A percentile compares a stretch with the other conserved stretches of the same genome.
phyloP scores from a whole-genome alignment of 192 early-diverging fungal species.

The Coemansia sp. region DNA sequence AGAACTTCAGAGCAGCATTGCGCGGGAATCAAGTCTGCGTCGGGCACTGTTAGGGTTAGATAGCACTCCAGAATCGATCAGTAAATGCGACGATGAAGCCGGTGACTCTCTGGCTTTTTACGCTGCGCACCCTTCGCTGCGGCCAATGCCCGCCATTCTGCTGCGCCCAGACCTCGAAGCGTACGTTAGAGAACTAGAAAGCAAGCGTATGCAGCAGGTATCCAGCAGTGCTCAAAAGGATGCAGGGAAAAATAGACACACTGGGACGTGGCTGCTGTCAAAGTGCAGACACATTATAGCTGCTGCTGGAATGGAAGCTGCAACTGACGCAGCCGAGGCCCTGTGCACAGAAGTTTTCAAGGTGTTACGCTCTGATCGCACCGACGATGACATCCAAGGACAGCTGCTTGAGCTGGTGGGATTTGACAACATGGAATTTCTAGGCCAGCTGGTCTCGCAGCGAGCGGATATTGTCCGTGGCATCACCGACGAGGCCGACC shows the following conservation, averaged over 20 bases:
- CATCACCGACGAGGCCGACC: conserved; percentile 35
- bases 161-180: conserved; percentile 26
- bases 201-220: conserved; percentile 4
- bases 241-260: conserved; percentile 1
- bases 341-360: conserved; percentile 36
- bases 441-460: conserved; percentile 32
- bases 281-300: conserved; percentile 18
- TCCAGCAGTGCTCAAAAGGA: neutral
- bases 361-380: conserved; percentile 29
- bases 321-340: conserved; percentile 21
- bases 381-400: conserved; percentile 46
- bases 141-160: conserved; percentile 36
- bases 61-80: neutral
- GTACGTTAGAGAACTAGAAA: conserved; percentile 28
- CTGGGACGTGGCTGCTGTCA: conserved; percentile 32
- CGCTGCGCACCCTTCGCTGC: conserved; percentile 14
- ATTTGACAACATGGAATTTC: conserved; percentile 50
- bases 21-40: conserved; percentile 24
- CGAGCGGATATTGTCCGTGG: conserved; percentile 30
- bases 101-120: neutral
- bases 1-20: conserved; percentile 29
- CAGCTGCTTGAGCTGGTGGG: conserved; percentile 52
- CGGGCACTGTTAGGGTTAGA: conserved; percentile 17
- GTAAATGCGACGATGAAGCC: neutral
- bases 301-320: conserved; percentile 13